A percentile compares a stretch with the other conserved stretches of the same genome.
These are phyloP conservation scores for Austroboletus festivus DNA, from an alignment of 768 basidiomycete species.

Conservation along the genomic window DNA sequence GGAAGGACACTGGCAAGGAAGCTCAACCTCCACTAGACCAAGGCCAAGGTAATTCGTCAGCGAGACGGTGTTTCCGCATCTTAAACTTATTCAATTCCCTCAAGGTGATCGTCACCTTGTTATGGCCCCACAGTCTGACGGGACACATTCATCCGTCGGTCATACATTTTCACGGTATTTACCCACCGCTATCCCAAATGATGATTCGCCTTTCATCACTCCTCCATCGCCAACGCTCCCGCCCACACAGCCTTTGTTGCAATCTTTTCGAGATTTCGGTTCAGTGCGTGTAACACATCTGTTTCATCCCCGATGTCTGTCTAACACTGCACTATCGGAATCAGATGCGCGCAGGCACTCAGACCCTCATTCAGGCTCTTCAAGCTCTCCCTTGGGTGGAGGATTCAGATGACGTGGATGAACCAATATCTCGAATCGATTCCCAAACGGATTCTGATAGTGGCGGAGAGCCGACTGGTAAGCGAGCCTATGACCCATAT, in stretches of 20 bases:
- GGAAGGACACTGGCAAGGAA: constrained; percentile 49
- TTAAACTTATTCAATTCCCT: constrained; percentile 8
- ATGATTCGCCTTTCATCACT: constrained; percentile 67
- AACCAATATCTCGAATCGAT: constrained; percentile 41
- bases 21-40: constrained; percentile 19
- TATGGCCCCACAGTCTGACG: constrained; percentile 24
- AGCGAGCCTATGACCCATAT: constrained; percentile 22
- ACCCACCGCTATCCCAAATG: constrained; percentile 24
- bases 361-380: constrained; percentile 84
- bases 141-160: constrained; percentile 5
- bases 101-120: constrained; percentile 12
- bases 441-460: constrained; percentile 52
- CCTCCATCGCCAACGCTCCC: constrained; percentile 63
- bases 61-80: constrained; percentile 17
- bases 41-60: constrained; percentile 31
- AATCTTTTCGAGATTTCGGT: constrained; percentile 61
- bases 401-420: constrained; percentile 67
- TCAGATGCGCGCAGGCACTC: constrained; percentile 85
- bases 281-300: constrained; percentile 50
- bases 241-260: constrained; percentile 43
- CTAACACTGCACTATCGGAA: constrained; percentile 5
- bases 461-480: constrained; percentile 53
- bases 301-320: background rate
- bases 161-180: constrained; percentile 2
- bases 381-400: constrained; percentile 82